Conservation (phyloP, 2,329 filamentous ascomycete species). For the Colletotrichum sp. region DNA sequence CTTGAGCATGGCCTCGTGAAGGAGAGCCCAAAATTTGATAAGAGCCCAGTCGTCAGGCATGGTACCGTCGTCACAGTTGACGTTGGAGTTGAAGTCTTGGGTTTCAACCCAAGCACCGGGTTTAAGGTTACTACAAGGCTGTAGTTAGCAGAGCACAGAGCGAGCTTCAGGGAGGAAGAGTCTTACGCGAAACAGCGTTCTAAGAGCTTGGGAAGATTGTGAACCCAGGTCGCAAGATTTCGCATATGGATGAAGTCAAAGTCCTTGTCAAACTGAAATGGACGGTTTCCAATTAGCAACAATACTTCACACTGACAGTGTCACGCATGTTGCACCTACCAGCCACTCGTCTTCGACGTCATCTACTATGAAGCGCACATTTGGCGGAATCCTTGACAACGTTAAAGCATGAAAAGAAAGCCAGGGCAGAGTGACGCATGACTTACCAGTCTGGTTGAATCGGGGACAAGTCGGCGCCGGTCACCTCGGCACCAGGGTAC, state of each 20-base stretch:
- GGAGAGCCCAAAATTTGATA: not conserved
- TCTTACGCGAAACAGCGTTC: not conserved
- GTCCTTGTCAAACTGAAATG: not conserved
- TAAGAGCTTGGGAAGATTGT: not conserved
- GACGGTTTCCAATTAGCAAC: not conserved
- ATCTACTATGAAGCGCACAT: not conserved
- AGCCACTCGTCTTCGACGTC: not conserved
- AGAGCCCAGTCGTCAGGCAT: conserved; percentile 25
- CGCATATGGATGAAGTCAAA: not conserved
- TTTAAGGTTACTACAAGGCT: conserved; percentile 25
- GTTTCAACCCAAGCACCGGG: conserved; percentile 52
- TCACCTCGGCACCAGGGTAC: not conserved
- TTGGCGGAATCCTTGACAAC: not conserved
- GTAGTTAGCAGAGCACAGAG: not conserved
- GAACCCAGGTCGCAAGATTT: not conserved
- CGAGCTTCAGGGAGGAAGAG: not conserved
- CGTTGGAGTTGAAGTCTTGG: conserved; percentile 46
- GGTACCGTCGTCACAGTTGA: conserved; percentile 38
- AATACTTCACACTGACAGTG: not conserved
- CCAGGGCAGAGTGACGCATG: not conserved
- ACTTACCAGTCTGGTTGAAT: not conserved
- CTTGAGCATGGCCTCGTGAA: not conserved
- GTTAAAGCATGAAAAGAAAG: not conserved
- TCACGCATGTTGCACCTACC: accelerated
- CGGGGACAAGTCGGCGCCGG: not conserved